phyloP scores from a whole-genome alignment of 345 rosid genomes.

The Brassica incana region DNA sequence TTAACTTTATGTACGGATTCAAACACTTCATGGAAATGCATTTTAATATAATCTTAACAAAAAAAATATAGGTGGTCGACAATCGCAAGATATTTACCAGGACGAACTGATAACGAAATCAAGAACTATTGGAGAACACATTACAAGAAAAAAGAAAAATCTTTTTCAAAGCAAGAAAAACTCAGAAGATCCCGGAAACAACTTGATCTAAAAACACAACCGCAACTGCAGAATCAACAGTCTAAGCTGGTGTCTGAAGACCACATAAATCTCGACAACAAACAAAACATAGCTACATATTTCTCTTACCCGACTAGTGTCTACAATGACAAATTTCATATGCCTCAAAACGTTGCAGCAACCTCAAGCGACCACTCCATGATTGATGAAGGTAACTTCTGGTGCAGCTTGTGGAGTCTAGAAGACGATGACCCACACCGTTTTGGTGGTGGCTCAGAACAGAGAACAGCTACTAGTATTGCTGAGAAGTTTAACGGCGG shows the following conservation, averaged over 20 bases:
- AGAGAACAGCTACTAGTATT: slow-evolving; percentile 3
- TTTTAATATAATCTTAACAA: background rate
- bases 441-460: slow-evolving; percentile 20
- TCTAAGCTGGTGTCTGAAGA: slow-evolving; percentile 19
- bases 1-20: background rate
- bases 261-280: slow-evolving; percentile 4
- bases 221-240: slow-evolving; percentile 6
- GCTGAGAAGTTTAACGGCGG: slow-evolving; percentile 32
- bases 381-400: slow-evolving; percentile 44
- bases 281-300: slow-evolving; percentile 8
- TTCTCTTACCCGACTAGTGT: slow-evolving; percentile 29
- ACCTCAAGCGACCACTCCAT: slow-evolving; percentile 35
- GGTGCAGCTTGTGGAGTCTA: slow-evolving; percentile 57
- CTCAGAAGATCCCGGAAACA: slow-evolving; percentile 32
- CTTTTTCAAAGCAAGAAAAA: slow-evolving; percentile 40
- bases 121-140: slow-evolving; percentile 95
- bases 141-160: slow-evolving; percentile 58
- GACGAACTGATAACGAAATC: slow-evolving; percentile 89
- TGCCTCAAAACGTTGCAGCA: slow-evolving; percentile 34
- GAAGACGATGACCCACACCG: slow-evolving; percentile 37
- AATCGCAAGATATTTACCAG: slow-evolving; percentile 85
- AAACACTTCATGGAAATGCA: background rate
- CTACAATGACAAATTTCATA: slow-evolving; percentile 31
- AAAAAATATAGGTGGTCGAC: slow-evolving; percentile 70
- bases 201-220: slow-evolving; percentile 34